Conservation (phyloP, 305 asterid genomes). For the Lippia alba region DNA sequence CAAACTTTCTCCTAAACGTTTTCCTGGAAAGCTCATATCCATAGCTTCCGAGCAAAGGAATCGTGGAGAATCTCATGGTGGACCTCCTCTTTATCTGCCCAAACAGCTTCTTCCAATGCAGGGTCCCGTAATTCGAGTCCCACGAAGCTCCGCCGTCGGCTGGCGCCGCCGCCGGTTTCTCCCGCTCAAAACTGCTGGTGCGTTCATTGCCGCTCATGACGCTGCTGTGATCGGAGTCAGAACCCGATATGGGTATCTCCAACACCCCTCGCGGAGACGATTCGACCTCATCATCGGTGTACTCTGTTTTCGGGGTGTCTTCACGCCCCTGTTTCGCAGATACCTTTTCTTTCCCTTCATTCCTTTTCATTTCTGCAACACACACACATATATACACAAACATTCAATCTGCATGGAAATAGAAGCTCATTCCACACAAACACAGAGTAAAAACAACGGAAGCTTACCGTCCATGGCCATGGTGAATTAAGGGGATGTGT, state of each 20-base stretch:
- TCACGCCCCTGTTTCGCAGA: constrained; percentile 16
- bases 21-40: constrained; percentile 56
- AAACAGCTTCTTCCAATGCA: constrained; percentile 74
- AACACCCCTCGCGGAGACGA: constrained; percentile 76
- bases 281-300: constrained; percentile 26
- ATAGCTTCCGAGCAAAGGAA: constrained; percentile 57
- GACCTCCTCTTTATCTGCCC: constrained; percentile 62
- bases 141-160: constrained; percentile 32
- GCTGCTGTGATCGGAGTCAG: constrained; percentile 56
- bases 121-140: constrained; percentile 43
- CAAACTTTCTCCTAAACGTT: constrained; percentile 50
- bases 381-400: background rate
- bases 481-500: constrained; percentile 25
- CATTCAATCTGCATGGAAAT: no score
- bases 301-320: constrained; percentile 10
- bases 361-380: constrained; percentile 27
- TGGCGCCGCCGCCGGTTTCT: constrained; percentile 30
- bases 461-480: constrained; percentile 53
- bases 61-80: constrained; percentile 52
- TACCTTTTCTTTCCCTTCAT: constrained; percentile 14
- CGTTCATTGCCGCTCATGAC: constrained; percentile 28
- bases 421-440: no score
- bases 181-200: constrained; percentile 46
- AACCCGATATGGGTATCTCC: constrained; percentile 55
- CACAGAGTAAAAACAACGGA: background rate